Conservation (phyloP, 148 eudicot genomes). For the Silene latifolia region DNA sequence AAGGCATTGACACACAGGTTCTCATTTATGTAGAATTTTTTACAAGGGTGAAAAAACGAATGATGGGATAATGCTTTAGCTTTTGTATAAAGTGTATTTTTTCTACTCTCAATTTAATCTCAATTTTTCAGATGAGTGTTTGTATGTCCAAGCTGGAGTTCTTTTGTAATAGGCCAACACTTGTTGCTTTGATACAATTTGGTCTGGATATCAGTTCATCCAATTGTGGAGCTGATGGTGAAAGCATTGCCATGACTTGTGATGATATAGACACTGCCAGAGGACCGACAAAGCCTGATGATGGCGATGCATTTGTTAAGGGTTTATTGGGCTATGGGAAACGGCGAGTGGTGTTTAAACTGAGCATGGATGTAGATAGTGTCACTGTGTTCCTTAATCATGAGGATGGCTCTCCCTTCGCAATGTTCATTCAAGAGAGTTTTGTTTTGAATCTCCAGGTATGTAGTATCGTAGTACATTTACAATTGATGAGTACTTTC, state of each 20-base stretch:
- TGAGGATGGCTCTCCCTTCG: slow-evolving; percentile 92
- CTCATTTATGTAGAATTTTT: not conserved
- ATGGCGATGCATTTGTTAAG: slow-evolving; percentile 53
- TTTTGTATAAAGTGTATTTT: not conserved
- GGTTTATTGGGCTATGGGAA: slow-evolving; percentile 90
- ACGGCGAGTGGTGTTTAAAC: slow-evolving; percentile 71
- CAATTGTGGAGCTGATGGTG: slow-evolving; percentile 30
- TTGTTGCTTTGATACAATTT: slow-evolving; percentile 83
- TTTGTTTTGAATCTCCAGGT: slow-evolving; percentile 88
- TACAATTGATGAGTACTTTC: not conserved
- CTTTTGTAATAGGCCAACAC: slow-evolving; percentile 92
- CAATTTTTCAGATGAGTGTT: slow-evolving; percentile 74
- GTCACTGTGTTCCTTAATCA: slow-evolving; percentile 76
- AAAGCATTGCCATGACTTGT: slow-evolving; percentile 19
- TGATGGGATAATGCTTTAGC: not conserved
- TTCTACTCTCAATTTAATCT: slow-evolving; percentile 1
- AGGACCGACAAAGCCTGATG: slow-evolving; percentile 47
- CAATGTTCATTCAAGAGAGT: slow-evolving; percentile 92
- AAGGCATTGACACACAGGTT: slow-evolving; percentile 95
- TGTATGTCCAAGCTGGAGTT: slow-evolving; percentile 92
- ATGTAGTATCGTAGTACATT: not conserved
- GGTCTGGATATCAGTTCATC: slow-evolving; percentile 68
- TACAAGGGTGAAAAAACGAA: not conserved
- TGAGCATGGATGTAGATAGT: slow-evolving; percentile 85
- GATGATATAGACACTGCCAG: slow-evolving; percentile 34